Evolutionary conservation across 2,329 filamentous ascomycete genomes (phyloP).

Genomic region (Colletotrichum tropicale): DNA sequence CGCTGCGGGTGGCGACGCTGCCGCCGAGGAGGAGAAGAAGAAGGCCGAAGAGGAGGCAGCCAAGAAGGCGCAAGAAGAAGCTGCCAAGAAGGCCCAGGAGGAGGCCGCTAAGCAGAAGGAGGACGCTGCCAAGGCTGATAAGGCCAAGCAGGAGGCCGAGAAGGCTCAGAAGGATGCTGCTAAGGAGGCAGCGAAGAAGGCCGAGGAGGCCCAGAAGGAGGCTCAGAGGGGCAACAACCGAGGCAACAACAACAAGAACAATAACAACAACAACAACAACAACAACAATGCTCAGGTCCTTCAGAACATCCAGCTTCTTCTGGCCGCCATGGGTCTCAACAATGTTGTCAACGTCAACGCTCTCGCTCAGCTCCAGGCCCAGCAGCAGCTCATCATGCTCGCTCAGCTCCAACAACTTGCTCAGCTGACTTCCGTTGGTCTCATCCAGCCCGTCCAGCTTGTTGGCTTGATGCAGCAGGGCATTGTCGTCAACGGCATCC

Average conservation of each 20-base stretch:
- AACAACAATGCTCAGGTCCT: conserved; percentile 19
- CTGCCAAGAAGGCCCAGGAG: not conserved
- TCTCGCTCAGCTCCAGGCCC: conserved; percentile 30
- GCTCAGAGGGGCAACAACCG: not conserved
- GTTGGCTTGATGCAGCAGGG: conserved; percentile 26
- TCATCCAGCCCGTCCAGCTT: conserved; percentile 26
- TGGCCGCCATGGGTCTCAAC: conserved; percentile 31
- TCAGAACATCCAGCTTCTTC: conserved; percentile 25
- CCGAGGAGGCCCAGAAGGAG: not conserved
- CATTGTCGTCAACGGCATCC: conserved; percentile 21
- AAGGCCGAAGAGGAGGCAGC: conserved; percentile 14
- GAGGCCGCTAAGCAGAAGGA: not conserved
- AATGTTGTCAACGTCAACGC: conserved; percentile 28
- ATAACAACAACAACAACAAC: conserved; percentile 25
- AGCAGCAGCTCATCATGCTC: conserved; percentile 28
- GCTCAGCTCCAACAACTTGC: conserved; percentile 30
- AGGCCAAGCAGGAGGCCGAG: conserved; percentile 9
- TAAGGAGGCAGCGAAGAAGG: conserved; percentile 12
- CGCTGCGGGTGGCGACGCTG: not conserved
- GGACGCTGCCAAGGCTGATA: not conserved
- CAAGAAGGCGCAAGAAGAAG: not conserved
- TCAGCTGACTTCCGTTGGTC: conserved; percentile 25
- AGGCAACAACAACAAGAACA: conserved; percentile 30
- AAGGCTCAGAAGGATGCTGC: conserved; percentile 17
- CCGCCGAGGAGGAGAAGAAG: conserved; percentile 14